Evolutionary conservation across 2,329 filamentous ascomycete species (phyloP).

Genomic region (Fusarium armeniacum): DNA sequence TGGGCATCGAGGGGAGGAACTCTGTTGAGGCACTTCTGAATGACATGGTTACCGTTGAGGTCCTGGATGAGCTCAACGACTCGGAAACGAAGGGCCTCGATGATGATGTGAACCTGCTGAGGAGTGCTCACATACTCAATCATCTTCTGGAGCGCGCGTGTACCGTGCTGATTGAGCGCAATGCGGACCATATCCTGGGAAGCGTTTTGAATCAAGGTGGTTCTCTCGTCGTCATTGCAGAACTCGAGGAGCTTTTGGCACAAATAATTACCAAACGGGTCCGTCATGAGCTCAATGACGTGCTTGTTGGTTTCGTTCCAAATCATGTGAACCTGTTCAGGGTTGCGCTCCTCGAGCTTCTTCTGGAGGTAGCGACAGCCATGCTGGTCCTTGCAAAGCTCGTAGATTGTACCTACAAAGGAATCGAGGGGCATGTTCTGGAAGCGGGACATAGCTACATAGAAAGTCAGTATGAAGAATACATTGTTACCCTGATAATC

Average conservation of each 20-base stretch:
- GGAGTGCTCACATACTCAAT: slow-evolving; percentile 94
- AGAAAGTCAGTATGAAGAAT: slow-evolving; percentile 49
- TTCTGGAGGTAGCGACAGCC: slow-evolving; percentile 97
- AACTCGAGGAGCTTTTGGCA: slow-evolving; percentile 98
- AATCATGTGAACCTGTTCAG: slow-evolving; percentile 89
- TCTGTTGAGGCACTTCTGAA: slow-evolving; percentile 98
- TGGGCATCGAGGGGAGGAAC: slow-evolving; percentile 86
- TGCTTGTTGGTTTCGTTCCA: slow-evolving; percentile 94
- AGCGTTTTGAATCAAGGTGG: slow-evolving; percentile 90
- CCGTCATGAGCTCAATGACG: slow-evolving; percentile 97
- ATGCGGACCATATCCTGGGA: slow-evolving; percentile 90
- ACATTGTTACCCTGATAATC: not conserved
- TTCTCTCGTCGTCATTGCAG: slow-evolving; percentile 95
- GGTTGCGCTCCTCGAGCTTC: slow-evolving; percentile 91
- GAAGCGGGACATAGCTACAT: slow-evolving; percentile 79
- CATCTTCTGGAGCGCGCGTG: slow-evolving; percentile 98
- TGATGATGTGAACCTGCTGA: slow-evolving; percentile 89
- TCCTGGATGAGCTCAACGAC: slow-evolving; percentile 98
- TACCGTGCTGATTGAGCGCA: slow-evolving; percentile 96
- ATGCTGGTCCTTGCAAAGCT: slow-evolving; percentile 96
- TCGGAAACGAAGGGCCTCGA: slow-evolving; percentile 82
- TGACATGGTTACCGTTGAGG: slow-evolving; percentile 98
- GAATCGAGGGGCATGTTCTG: slow-evolving; percentile 86
- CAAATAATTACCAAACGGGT: slow-evolving; percentile 98
- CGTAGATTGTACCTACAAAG: slow-evolving; percentile 86